Conservation (phyloP, 2,329 filamentous ascomycete genomes). For the Tolypocladium cylindrosporum region DNA sequence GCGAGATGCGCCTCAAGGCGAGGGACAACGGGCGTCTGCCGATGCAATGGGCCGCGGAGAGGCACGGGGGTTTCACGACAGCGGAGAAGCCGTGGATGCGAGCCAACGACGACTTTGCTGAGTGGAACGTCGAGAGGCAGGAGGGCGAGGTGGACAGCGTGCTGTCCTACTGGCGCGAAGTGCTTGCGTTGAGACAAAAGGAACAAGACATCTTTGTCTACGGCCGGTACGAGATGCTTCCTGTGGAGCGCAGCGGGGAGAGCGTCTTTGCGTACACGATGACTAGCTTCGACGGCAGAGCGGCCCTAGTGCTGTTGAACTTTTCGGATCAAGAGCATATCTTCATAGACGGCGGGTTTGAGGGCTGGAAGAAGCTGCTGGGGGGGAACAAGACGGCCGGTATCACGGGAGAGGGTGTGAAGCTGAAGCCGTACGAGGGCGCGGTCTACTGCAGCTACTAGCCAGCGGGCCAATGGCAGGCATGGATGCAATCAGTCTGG, state of each 20-base stretch:
- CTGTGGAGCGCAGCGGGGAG: constrained; percentile 4
- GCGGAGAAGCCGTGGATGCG: constrained; percentile 17
- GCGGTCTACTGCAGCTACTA: neutral
- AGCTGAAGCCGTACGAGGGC: neutral
- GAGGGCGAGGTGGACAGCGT: constrained; percentile 7
- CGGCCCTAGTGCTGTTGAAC: constrained; percentile 12
- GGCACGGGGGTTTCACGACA: constrained; percentile 33
- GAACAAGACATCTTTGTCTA: constrained; percentile 13
- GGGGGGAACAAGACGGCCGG: neutral
- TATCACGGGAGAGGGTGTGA: neutral
- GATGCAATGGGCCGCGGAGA: constrained; percentile 38
- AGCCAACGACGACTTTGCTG: constrained; percentile 11
- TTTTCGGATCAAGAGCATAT: neutral
- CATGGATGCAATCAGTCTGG: too few relatives aligned
- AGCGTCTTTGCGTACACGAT: constrained; percentile 12
- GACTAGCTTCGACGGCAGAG: constrained; percentile 7
- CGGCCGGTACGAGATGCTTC: constrained; percentile 4
- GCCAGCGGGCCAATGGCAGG: too few relatives aligned
- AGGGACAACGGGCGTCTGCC: constrained; percentile 15
- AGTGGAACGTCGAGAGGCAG: constrained; percentile 11
- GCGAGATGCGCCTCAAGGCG: constrained; percentile 26
- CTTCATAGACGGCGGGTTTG: neutral
- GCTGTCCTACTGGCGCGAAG: constrained; percentile 8
- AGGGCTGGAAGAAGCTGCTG: neutral
- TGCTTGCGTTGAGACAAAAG: constrained; percentile 6